Evolutionary conservation across 495 filamentous ascomycete species (phyloP).

Genomic region (Neurospora tetraspora): DNA sequence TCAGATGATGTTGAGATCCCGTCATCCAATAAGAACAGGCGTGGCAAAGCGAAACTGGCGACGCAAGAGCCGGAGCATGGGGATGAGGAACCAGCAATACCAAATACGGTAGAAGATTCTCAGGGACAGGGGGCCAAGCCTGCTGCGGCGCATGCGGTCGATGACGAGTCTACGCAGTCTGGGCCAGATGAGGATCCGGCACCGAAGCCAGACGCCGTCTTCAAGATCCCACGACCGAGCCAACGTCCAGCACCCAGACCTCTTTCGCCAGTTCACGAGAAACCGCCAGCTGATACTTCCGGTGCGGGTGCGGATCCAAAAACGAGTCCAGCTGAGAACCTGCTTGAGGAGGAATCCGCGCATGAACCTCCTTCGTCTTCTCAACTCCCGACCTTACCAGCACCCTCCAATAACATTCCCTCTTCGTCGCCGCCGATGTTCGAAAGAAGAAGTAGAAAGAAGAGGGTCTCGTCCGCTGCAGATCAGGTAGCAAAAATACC

Average conservation of each 20-base stretch:
- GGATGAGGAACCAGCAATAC: slow-evolving; percentile 9
- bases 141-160: background rate
- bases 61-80: slow-evolving; percentile 3
- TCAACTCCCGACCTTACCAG: background rate
- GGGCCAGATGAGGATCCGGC: slow-evolving; percentile 9
- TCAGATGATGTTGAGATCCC: slow-evolving; percentile 29
- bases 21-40: slow-evolving; percentile 23
- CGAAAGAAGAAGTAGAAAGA: background rate
- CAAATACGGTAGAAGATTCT: slow-evolving; percentile 25
- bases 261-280: background rate
- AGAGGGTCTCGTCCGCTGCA: background rate
- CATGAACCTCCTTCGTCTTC: background rate
- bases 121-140: slow-evolving; percentile 11
- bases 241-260: background rate
- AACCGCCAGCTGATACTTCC: background rate
- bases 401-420: background rate
- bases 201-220: background rate
- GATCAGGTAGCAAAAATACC: background rate
- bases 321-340: slow-evolving; percentile 23
- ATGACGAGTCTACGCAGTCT: slow-evolving; percentile 16
- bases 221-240: slow-evolving; percentile 5
- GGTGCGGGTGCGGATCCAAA: slow-evolving; percentile 28
- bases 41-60: slow-evolving; percentile 8
- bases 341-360: background rate
- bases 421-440: background rate